Base-by-base conservation (phyloP, 139 green algal species). In the Chlamydomonas sphaeroides region DNA sequence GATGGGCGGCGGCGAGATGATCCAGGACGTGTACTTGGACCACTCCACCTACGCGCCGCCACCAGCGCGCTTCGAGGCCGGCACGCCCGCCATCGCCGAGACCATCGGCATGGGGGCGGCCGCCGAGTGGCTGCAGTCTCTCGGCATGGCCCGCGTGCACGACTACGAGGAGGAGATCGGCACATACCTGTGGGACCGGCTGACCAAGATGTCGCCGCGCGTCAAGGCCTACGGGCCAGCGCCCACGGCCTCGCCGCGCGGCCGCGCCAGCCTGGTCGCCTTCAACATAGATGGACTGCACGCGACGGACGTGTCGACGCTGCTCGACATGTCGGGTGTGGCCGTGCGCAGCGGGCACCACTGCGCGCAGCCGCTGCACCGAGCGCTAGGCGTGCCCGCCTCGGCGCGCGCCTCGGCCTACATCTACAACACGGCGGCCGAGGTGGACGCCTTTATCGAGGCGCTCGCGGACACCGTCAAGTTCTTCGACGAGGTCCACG, bases 1-100 rank as follows among this genome's bases (percentile, higher is more conserved):
- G 88, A 96, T 97, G 94, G 96, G 97, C 39, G 97, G 97, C 48
- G 97, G 97, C 26, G 97, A 99, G 88, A 99, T 99, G 97, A 99
- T 99, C 45, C 70, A 84, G 71, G 94, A 98, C 72, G 97, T 99
- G 49, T 97, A 92, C 73, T 83, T 99, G 61, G 93, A 98, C 74
- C 90, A 94, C 59, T 97, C 93, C 18, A 99, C 97, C 0, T 99
- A 96, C 78, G 96, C 97, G 0, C 80, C 91, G 39, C 97, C 97
- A 7, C 97, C 97, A 11, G 90, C 81, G 25, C 88, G 97, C 23
- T 99, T 99, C 85, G 97, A 99, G 89, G 95, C 97, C 0, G 97
- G 97, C 68, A 99, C 97, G 7, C 97, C 97, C 0, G 93, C 95
- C 14, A 99, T 99, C 42, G 97, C 90, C 14, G 95, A 97, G 79